These are phyloP conservation scores for Phtheirospermum japonicum DNA, from an alignment of 257 asterid species.

Conservation along the genomic window DNA sequence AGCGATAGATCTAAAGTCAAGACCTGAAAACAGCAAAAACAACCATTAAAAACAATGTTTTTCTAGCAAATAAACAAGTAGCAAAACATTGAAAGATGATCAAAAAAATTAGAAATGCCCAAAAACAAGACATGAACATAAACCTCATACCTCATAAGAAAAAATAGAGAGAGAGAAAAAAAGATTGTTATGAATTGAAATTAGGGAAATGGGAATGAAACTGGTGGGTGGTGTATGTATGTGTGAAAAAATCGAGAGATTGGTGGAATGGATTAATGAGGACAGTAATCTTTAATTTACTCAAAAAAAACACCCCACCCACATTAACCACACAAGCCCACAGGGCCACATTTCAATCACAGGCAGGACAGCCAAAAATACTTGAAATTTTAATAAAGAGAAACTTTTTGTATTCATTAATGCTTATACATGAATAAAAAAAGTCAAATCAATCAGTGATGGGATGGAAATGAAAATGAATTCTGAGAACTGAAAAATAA, in stretches of 20 bases:
- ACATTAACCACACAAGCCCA: conserved; percentile 30
- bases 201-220: conserved; percentile 30
- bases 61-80: not conserved
- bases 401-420: not conserved
- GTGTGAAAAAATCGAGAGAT: conserved; percentile 34
- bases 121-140: conserved; percentile 7
- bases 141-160: conserved; percentile 40
- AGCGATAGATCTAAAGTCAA: conserved; percentile 59
- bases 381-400: not conserved
- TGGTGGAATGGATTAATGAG: conserved; percentile 43
- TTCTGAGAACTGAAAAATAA: too few relatives aligned
- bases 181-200: not conserved
- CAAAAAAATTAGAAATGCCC: not conserved
- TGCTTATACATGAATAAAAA: not conserved
- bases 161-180: conserved; percentile 24
- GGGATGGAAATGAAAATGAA: conserved; percentile 22
- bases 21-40: conserved; percentile 49
- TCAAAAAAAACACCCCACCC: conserved; percentile 31
- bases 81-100: not conserved
- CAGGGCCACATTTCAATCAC: conserved; percentile 34
- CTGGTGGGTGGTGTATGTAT: conserved; percentile 38
- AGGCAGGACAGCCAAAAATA: not conserved
- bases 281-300: conserved; percentile 42
- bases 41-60: conserved; percentile 13
- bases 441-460: conserved; percentile 17